Conservation (phyloP, 352 stramenopile species). For the Globisporangium alternatum region DNA sequence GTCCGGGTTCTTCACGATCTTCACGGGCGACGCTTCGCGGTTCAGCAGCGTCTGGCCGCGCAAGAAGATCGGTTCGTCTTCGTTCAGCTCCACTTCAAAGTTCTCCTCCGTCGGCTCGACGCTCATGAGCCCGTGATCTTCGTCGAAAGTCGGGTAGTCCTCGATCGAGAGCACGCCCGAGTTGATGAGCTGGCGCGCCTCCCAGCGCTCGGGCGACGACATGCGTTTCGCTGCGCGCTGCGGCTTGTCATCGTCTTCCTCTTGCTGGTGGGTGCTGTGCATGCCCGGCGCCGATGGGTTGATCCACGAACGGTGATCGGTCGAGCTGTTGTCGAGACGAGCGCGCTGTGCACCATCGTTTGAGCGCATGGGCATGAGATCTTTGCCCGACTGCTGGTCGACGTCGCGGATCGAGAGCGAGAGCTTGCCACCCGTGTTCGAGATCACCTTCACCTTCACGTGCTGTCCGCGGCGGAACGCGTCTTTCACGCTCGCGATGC, state of each 20-base stretch:
- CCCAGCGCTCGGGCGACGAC: constrained; percentile 96
- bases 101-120: constrained; percentile 83
- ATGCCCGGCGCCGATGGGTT: constrained; percentile 86
- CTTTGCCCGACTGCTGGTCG: constrained; percentile 93
- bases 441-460: constrained; percentile 98
- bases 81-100: constrained; percentile 95
- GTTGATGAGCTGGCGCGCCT: constrained; percentile 97
- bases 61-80: constrained; percentile 97
- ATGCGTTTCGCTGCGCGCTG: constrained; percentile 85
- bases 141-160: constrained; percentile 97
- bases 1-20: constrained; percentile 99
- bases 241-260: constrained; percentile 73
- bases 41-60: constrained; percentile 91
- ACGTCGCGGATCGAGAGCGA: constrained; percentile 97
- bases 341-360: constrained; percentile 51
- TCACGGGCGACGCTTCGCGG: constrained; percentile 93
- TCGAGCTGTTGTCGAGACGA: constrained; percentile 40
- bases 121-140: constrained; percentile 89
- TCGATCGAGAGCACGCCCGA: constrained; percentile 97
- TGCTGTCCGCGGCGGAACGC: constrained; percentile 84
- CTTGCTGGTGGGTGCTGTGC: constrained; percentile 47
- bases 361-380: constrained; percentile 93
- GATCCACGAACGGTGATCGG: constrained; percentile 75
- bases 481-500: constrained; percentile 87
- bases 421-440: constrained; percentile 86